These are phyloP conservation scores for Hypoxylon sp. DNA, from an alignment of 2,329 filamentous ascomycete genomes.

Conservation along the genomic window DNA sequence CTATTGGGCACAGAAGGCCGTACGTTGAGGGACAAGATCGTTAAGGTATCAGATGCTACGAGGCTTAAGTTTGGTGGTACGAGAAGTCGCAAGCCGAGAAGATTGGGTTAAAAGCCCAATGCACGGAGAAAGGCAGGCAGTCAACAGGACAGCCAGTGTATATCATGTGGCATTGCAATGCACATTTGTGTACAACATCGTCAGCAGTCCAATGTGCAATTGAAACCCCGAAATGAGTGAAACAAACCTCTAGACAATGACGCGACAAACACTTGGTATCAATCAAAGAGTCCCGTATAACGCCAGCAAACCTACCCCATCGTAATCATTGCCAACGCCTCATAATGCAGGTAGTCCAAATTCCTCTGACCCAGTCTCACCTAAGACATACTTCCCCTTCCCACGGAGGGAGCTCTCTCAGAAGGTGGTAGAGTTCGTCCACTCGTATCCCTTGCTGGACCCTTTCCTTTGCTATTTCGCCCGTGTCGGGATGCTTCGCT, in stretches of 20 bases:
- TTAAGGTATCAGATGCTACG: constrained; percentile 85
- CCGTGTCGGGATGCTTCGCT: constrained; percentile 44
- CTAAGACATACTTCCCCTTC: constrained; percentile 53
- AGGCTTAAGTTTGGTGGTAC: constrained; percentile 96
- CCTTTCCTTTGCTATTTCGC: constrained; percentile 59
- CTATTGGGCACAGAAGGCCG: constrained; percentile 88
- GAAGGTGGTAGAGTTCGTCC: constrained; percentile 66
- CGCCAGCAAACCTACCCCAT: constrained; percentile 39
- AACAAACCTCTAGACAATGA: constrained; percentile 9
- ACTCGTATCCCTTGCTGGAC: constrained; percentile 61
- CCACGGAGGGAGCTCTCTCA: constrained; percentile 62
- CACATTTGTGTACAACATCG: constrained; percentile 46
- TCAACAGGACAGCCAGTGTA: constrained; percentile 34
- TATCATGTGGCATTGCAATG: constrained; percentile 48
- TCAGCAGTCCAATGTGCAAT: constrained; percentile 30
- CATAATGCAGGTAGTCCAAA: constrained; percentile 30
- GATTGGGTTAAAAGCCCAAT: constrained; percentile 68
- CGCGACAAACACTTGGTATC: constrained; percentile 48
- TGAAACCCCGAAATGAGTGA: constrained; percentile 32
- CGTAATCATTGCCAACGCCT: constrained; percentile 42
- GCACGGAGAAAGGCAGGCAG: constrained; percentile 3
- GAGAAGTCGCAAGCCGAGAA: constrained; percentile 85
- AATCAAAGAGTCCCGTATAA: constrained; percentile 43
- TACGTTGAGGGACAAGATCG: constrained; percentile 78
- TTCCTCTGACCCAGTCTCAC: constrained; percentile 45